Base-by-base conservation (phyloP, 768 basidiomycete genomes). In the Lentinula guzmanii region DNA sequence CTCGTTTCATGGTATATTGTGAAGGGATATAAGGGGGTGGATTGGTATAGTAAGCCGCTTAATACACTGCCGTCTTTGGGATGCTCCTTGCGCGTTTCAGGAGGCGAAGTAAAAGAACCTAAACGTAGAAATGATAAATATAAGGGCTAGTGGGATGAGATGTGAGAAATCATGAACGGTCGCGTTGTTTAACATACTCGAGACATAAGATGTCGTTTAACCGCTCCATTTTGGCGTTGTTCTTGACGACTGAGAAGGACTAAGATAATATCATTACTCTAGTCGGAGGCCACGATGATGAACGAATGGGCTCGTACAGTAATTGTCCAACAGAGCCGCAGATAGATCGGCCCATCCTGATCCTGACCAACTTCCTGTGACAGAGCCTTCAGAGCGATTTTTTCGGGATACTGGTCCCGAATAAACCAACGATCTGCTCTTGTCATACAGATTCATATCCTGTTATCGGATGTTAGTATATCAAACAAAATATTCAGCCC, bases 381-480 rank as follows among this genome's bases (percentile, higher is more conserved):
- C 35, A n/a, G 59, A 60, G 8, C 31, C 41, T 24, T 93, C 92
- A 0, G 82, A 81, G 58, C 83, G 80, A 55, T 77, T 79, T 58
- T 82, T 77, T 62, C 92, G 78, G 21, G 79, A 79, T 16, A 94
- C 78, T 16, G 83, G 75, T 5, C 89, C 87, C 3, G 85, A 79
- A 71, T 90, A 79, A 3, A 91, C 77, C 51, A 95, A 69, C 24
- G 87, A 86, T 37, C 94, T 81, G 50, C 83, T 86, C 53, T 91
- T 86, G 63, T 89, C 84, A 63, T 87, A 86, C 31, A 92, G 74
- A 66, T 93, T 92, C 79, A 96, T 79, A 65, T 95, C 92, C 93
- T 95, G 63, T 28, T 24, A 53, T 24, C 21, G 41, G 50, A 63
- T 57, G 63, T 59, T 13, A 6, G 37, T 46, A 50, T 35, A 41